A percentile compares a stretch with the other conserved stretches of the same genome.
Conservation (phyloP, 2,329 filamentous ascomycete species). For the Sporothrix luriei region DNA sequence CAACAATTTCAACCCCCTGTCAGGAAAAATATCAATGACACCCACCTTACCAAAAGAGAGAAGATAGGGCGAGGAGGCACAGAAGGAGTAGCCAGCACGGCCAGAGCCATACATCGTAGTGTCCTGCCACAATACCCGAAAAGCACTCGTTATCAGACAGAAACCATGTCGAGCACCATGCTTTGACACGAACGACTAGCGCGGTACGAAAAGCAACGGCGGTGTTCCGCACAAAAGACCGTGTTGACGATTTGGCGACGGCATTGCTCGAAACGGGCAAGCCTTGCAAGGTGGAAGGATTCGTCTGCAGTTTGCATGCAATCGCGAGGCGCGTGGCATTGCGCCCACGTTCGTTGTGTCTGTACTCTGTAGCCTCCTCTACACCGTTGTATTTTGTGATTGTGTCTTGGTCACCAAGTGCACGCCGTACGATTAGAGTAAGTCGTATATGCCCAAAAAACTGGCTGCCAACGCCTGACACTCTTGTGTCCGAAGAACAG, state of each 20-base stretch:
- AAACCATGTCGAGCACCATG: background rate
- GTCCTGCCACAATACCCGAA: background rate
- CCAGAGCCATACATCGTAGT: background rate
- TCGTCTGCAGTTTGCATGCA: background rate
- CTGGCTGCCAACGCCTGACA: background rate
- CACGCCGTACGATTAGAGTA: too few species aligned
- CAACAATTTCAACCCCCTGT: background rate
- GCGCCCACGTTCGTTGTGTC: background rate
- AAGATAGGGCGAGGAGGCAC: background rate
- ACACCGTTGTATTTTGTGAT: constrained; percentile 1
- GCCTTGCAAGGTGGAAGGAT: background rate
- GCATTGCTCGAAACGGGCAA: constrained; percentile 5
- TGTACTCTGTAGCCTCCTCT: background rate
- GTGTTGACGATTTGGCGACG: constrained; percentile 12
- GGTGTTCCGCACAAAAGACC: background rate
- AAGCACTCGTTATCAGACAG: background rate
- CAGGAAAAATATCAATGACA: constrained; percentile 10
- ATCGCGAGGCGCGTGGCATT: background rate
- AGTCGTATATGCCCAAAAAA: too few species aligned
- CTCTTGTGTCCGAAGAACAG: constrained; percentile 3
- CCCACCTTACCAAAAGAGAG: background rate
- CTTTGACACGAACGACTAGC: constrained; percentile 6
- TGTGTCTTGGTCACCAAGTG: background rate
- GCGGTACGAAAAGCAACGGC: background rate
- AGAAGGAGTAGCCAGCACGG: background rate